Evolutionary conservation across 345 rosid genomes (phyloP), one percentile per base, ranked within the genome.

Genomic region (Murraya paniculata): DNA sequence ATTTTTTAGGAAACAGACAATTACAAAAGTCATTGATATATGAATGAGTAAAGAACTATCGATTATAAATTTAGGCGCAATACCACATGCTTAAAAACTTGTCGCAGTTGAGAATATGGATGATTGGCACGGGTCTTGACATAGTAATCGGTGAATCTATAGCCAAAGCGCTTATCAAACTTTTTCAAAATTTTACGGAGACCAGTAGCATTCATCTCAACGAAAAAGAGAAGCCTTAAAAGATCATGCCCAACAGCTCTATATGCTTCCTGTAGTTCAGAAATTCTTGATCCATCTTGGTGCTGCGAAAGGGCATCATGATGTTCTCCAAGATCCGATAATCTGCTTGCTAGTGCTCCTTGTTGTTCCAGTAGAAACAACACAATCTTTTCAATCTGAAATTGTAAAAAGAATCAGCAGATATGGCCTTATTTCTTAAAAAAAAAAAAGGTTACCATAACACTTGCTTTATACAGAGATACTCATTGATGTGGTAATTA

Each of bases 41-140:
- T 60, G 67, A 73, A 21, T 22, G 27, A 55, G 64, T 64, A 48
- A 9, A 39, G 71, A 58, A 72, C 74, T 28, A 58, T 59, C 7
- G 48, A 19, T 64, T 33, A 57, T 3, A 55, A 77, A 55, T 28
- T 7, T 13, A 10, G 74, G 53, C 62, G 65, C 57, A 72, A 82
- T 90, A 92, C 97, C 97, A 92, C 97, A 77, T 91, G 97, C 83
- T 86, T 91, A 81, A 89, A 90, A 58, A 92, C 92, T 91, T 92
- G 97, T 74, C 83, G 93, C 59, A 92, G 87, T 84, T 91, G 91
- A 13, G 97, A 92, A 75, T 89, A 90, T 64, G 97, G 97, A 85
- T 92, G 97, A 87, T 90, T 91, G 35, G 97, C 91, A 53, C 95
- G 93, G 39, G 95, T 92, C 81, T 88, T 91, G 74, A 92, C 93